Conservation (phyloP, 1,139 yeast genomes). For the Geotrichum australiense region DNA sequence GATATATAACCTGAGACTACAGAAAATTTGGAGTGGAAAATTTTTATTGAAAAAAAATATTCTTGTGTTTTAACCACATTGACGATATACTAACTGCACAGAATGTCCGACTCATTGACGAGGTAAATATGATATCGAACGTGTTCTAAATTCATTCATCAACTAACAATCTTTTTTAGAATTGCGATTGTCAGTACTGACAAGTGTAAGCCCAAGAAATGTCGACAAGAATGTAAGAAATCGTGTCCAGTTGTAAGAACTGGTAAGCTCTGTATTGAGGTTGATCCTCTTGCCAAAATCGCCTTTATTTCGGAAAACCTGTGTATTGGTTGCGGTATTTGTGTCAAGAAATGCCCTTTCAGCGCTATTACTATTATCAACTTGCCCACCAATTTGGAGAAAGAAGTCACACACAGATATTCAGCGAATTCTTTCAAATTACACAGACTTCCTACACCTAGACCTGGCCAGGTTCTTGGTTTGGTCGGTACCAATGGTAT, state of each 20-base stretch:
- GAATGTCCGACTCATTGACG: conserved; percentile 11
- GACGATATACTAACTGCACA: not conserved
- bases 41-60: not conserved
- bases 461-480: conserved; percentile 98
- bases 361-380: conserved; percentile 94
- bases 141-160: not conserved
- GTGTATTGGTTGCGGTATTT: conserved; percentile 99
- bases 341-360: conserved; percentile 97
- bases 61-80: not conserved
- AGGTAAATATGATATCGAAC: conserved; percentile 6
- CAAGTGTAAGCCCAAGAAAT: conserved; percentile 95
- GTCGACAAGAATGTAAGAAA: conserved; percentile 96
- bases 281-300: conserved; percentile 79
- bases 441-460: conserved; percentile 95
- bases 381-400: conserved; percentile 88
- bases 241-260: conserved; percentile 97
- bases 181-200: conserved; percentile 92
- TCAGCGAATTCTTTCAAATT: conserved; percentile 96
- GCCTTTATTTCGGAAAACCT: conserved; percentile 93
- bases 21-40: conserved; percentile 1
- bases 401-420: conserved; percentile 91
- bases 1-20: too few relatives aligned
- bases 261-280: conserved; percentile 96
- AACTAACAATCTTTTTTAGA: conserved; percentile 18
- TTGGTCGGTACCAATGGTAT: conserved; percentile 98